Percentiles rank a stretch among this genome's conserved stretches.
Evolutionary conservation across 345 rosid genomes (phyloP).

Genomic region (Pelargonium nanum): DNA sequence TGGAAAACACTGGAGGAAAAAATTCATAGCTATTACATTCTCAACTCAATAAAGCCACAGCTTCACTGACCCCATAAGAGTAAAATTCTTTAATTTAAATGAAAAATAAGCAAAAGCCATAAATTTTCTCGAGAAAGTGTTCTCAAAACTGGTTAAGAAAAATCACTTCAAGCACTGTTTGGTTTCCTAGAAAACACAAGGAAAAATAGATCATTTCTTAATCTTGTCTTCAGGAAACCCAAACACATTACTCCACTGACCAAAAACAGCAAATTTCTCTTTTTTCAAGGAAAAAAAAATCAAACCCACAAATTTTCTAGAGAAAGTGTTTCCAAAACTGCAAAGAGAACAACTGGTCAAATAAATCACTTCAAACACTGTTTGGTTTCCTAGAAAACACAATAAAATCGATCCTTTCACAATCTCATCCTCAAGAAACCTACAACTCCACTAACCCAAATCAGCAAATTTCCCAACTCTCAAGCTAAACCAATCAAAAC

Average conservation of each 20-base stretch:
- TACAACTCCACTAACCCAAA: background rate
- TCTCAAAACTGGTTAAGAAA: too few relatives aligned
- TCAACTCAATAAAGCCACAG: too few relatives aligned
- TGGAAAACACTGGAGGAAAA: too few relatives aligned
- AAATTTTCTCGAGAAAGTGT: too few relatives aligned
- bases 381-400: slow-evolving; percentile 6
- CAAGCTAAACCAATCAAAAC: background rate
- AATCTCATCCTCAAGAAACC: background rate
- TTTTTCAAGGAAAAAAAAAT: too few relatives aligned
- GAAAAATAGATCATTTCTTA: background rate
- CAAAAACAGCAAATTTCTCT: background rate
- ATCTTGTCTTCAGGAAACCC: background rate
- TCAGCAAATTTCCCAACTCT: background rate
- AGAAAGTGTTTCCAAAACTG: background rate
- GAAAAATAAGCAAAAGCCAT: too few relatives aligned
- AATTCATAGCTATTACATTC: too few relatives aligned
- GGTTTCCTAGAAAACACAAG: background rate
- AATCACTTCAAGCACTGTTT: background rate
- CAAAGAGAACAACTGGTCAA: background rate
- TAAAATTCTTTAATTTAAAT: too few relatives aligned
- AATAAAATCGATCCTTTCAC: background rate
- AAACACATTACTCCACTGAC: background rate
- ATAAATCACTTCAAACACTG: background rate
- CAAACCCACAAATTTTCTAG: background rate
- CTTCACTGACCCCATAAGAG: too few relatives aligned